Evolutionary conservation across 176 grass and related monocot genomes (phyloP), one percentile per base, ranked within the genome.

Genomic region (Hordeum vulgare): DNA sequence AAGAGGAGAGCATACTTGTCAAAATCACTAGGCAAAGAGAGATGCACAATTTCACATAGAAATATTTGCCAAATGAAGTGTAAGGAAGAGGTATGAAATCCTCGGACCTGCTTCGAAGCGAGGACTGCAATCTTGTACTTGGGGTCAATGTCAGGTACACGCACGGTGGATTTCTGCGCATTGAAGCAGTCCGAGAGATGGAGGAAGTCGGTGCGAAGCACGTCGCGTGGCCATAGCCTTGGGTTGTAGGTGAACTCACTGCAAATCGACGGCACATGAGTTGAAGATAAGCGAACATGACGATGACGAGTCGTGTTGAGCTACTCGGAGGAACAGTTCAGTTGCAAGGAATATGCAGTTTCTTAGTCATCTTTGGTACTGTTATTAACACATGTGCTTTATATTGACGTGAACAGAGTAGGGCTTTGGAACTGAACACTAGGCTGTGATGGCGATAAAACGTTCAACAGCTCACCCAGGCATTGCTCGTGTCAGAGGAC

Each of bases 111-210:
- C 80, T 95, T 93, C 23, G 93, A 95, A 37, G 90, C 87, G 27
- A 98, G 96, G 89, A 98, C 61, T 4, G 96, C 83, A 57, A 98
- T 91, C 53, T 91, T 98, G 85, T 93, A 95, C 56, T 84, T 98
- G 51, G 93, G 93, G 80, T 98, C 96, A 40, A 98, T 85, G 24
- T 86, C 66, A 53, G 96, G 96, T 1, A 95, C 89, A 0, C 90
- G 77, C 5, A 98, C 89, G 12, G 83, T 80, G 0, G 87, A 98
- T 12, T 47, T 88, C 24, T 95, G 83, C 17, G 96, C 96, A 11
- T 33, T 85, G 73, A 95, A 98, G 88, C 71, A 68, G 34, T 82
- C 84, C 11, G 85, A 85, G 20, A 98, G 8, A 29, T 76, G 78
- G 29, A 88, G 69, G 74, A 98, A 98, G 70, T 98, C 96, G 27